Evolutionary conservation across 108 stramenopile genomes (phyloP).

Genomic region (Mayamaea pseudoterrestris): DNA sequence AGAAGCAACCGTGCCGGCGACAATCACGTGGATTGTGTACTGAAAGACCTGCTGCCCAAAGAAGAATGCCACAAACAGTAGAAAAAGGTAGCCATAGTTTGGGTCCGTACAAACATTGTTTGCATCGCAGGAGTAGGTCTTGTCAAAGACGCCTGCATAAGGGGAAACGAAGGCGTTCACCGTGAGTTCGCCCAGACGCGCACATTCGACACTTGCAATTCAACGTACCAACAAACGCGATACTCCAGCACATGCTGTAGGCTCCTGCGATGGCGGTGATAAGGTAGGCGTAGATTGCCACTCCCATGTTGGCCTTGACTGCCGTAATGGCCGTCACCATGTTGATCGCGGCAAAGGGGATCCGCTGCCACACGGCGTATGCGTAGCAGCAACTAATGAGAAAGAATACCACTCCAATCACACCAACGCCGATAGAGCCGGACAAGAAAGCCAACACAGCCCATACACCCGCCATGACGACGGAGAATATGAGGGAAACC

Average conservation of each 20-base stretch:
- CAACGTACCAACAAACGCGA: slow-evolving; percentile 42
- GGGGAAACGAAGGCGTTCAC: too few species aligned
- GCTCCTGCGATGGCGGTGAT: slow-evolving; percentile 47
- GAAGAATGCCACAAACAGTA: slow-evolving; percentile 42
- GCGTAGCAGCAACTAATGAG: slow-evolving; percentile 38
- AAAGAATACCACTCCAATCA: slow-evolving; percentile 56
- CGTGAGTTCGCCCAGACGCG: too few species aligned
- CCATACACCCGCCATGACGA: slow-evolving; percentile 35
- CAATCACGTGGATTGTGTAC: slow-evolving; percentile 70
- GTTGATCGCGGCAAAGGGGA: slow-evolving; percentile 78
- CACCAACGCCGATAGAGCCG: slow-evolving; percentile 35
- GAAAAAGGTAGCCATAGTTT: slow-evolving; percentile 52
- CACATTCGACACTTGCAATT: too few species aligned
- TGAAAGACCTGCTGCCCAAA: slow-evolving; percentile 64
- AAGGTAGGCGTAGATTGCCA: slow-evolving; percentile 44
- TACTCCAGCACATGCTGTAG: slow-evolving; percentile 56
- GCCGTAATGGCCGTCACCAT: slow-evolving; percentile 64
- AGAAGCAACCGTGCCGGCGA: slow-evolving; percentile 71
- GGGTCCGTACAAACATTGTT: slow-evolving; percentile 2
- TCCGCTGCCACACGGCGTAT: slow-evolving; percentile 21
- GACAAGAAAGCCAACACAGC: slow-evolving; percentile 30
- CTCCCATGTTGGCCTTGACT: slow-evolving; percentile 55
- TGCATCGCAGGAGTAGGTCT: slow-evolving; percentile 20
- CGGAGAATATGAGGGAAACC: slow-evolving; percentile 43
- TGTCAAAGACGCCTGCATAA: slow-evolving; percentile 28